Base-by-base conservation (phyloP, 2,329 filamentous ascomycete species). In the Aspergillus viridinutans region DNA sequence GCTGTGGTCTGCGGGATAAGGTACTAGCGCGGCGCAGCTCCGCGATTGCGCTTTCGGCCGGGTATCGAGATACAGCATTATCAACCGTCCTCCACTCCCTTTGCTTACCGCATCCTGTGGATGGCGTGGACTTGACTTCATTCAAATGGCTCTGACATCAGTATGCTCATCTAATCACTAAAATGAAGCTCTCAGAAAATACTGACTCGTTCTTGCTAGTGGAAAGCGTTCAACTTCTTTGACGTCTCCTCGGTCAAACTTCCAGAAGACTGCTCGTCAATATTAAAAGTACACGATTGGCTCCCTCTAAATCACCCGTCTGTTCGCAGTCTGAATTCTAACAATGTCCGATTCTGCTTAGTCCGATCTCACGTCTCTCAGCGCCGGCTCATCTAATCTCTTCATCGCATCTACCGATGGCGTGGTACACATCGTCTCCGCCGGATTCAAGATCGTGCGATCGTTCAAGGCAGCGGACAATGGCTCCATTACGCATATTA, bases 201-300 rank as follows among this genome's bases (percentile, higher is more conserved):
- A 62, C 53, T 62, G 35, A 63, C 51, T 3, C 28, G 12, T 9
- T 38, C n/a, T 40, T 4, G 8, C 7, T 63, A 96, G 93, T 97
- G 94, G 93, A 97, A 97, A 89, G 88, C 89, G 67, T 99, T 99
- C 81, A 92, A 96, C 83, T 99, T 99, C 87, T 97, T 99, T 84
- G 91, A 97, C 78, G 91, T 96, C 74, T 86, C 86, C 72, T 88
- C 90, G 72, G 87, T 97, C 74, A 86, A 88, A 70, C 83, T 92
- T 68, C 84, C 83, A 25, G 89, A 95, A 73, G 90, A 95, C 72
- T 88, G 86, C 72, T 85, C 86, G 66, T 83, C 86, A 70, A 83
- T 92, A 71, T 89, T 95, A 78, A 88, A 92, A 74, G 89, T 90
- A 38, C 32, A 17, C 32, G 32, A 38, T 38, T 38, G 32, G 83